These are phyloP conservation scores for Erigeron philadelphicus DNA, from an alignment of 140 eudicot genomes.

Conservation along the genomic window DNA sequence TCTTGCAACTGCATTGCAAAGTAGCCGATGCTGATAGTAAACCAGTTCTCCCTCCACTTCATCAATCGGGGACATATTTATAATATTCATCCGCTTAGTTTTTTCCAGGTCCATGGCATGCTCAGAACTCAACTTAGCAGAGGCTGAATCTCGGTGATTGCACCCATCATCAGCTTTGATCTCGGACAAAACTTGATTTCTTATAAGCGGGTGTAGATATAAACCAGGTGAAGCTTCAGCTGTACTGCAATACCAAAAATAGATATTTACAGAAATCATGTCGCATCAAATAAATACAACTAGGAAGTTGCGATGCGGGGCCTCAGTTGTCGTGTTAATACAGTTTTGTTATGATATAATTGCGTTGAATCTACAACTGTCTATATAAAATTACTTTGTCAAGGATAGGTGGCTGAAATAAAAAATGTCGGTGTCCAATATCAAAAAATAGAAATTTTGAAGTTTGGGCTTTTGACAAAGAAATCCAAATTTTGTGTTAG, in stretches of 20 bases:
- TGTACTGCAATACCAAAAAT: constrained; percentile 48
- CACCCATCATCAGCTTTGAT: constrained; percentile 34
- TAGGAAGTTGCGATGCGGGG: too few relatives aligned
- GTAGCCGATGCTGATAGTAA: constrained; percentile 62
- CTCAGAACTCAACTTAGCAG: constrained; percentile 38
- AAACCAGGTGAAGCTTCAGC: constrained; percentile 40
- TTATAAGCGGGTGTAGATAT: constrained; percentile 61
- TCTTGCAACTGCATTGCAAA: constrained; percentile 51
- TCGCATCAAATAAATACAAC: constrained; percentile 6
- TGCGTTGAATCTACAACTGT: too few relatives aligned
- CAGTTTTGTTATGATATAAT: too few relatives aligned
- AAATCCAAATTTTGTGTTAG: too few relatives aligned
- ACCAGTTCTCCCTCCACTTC: constrained; percentile 96
- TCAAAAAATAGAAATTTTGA: too few relatives aligned
- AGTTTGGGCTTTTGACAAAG: too few relatives aligned
- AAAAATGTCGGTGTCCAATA: not conserved
- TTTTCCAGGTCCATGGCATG: constrained; percentile 30
- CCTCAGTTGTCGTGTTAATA: too few relatives aligned
- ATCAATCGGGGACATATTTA: constrained; percentile 59
- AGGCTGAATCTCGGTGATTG: constrained; percentile 31
- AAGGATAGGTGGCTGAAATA: not conserved
- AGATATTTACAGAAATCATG: constrained; percentile 14
- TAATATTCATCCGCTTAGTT: constrained; percentile 40
- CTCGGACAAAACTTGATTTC: constrained; percentile 28
- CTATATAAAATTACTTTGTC: too few relatives aligned